These are phyloP conservation scores for Medicago arabica DNA, from an alignment of 306 rosid species.

Conservation along the genomic window DNA sequence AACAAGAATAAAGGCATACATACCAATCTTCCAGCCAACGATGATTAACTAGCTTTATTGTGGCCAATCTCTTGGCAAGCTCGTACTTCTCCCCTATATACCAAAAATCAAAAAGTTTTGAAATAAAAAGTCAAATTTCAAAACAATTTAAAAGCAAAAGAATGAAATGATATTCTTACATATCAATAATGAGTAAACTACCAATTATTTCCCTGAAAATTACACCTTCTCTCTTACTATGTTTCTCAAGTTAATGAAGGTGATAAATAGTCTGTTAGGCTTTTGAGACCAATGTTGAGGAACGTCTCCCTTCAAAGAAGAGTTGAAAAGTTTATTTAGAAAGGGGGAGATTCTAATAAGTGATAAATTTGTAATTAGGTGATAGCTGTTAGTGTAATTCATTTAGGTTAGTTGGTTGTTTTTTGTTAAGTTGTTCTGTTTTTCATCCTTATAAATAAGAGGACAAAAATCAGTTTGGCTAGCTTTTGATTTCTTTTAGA, in stretches of 20 bases:
- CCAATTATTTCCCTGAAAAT: not conserved
- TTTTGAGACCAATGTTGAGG: not conserved
- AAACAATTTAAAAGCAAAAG: not conserved
- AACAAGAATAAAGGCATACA: conserved; percentile 24
- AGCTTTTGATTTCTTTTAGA: not conserved
- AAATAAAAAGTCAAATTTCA: not conserved
- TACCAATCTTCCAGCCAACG: conserved; percentile 96
- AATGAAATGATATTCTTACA: not conserved
- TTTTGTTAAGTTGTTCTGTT: not conserved
- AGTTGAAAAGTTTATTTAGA: not conserved
- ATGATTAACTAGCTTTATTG: conserved; percentile 86
- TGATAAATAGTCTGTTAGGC: not conserved
- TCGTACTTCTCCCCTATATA: conserved; percentile 86
- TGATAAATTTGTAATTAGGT: not conserved
- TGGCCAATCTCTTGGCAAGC: conserved; percentile 73
- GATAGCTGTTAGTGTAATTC: not conserved
- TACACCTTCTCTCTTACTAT: conserved; percentile 8
- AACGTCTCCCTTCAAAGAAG: not conserved
- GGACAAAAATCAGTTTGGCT: not conserved
- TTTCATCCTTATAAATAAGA: not conserved
- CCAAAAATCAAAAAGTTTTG: conserved; percentile 17
- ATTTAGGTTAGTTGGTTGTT: not conserved
- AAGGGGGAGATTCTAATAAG: not conserved
- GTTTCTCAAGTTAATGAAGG: not conserved
- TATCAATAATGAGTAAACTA: conserved; percentile 19